Conservation (phyloP, 768 basidiomycete genomes). For the Phaeotremella fagi region DNA sequence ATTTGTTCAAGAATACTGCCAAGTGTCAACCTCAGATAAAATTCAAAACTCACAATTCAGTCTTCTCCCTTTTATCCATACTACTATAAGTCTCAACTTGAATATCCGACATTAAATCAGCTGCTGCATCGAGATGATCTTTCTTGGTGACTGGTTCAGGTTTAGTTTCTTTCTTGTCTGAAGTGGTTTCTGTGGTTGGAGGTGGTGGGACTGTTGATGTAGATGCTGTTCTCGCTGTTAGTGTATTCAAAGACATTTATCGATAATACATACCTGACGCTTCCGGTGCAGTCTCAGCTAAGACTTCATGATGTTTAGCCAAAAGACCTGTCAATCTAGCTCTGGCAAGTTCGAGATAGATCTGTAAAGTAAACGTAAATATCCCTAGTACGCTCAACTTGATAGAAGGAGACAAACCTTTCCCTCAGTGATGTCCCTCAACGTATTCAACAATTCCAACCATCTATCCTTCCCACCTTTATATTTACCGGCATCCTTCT, state of each 20-base stretch:
- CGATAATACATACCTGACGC: slow-evolving; percentile 31
- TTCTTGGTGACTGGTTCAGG: slow-evolving; percentile 51
- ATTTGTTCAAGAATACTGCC: slow-evolving; percentile 83
- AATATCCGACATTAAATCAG: slow-evolving; percentile 85
- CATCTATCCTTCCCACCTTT: slow-evolving; percentile 37
- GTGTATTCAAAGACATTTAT: too few species aligned
- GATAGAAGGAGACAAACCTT: slow-evolving; percentile 57
- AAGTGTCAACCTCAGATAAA: background rate
- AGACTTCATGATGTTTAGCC: slow-evolving; percentile 74
- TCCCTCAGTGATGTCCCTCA: slow-evolving; percentile 89
- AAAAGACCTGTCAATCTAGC: slow-evolving; percentile 88
- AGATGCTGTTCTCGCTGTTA: background rate
- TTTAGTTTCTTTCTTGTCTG: slow-evolving; percentile 25
- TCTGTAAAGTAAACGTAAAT: slow-evolving; percentile 52
- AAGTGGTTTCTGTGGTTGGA: slow-evolving; percentile 14
- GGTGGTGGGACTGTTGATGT: slow-evolving; percentile 1
- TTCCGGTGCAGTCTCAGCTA: slow-evolving; percentile 53
- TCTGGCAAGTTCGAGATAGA: slow-evolving; percentile 92
- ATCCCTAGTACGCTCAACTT: background rate
- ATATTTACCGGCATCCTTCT: slow-evolving; percentile 67
- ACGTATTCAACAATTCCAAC: slow-evolving; percentile 78
- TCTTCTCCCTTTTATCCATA: slow-evolving; percentile 97
- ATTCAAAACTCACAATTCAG: slow-evolving; percentile 61
- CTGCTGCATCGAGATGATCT: slow-evolving; percentile 75
- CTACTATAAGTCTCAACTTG: slow-evolving; percentile 99